Base-by-base conservation (phyloP, 768 basidiomycete genomes). In the Suillus plorans region DNA sequence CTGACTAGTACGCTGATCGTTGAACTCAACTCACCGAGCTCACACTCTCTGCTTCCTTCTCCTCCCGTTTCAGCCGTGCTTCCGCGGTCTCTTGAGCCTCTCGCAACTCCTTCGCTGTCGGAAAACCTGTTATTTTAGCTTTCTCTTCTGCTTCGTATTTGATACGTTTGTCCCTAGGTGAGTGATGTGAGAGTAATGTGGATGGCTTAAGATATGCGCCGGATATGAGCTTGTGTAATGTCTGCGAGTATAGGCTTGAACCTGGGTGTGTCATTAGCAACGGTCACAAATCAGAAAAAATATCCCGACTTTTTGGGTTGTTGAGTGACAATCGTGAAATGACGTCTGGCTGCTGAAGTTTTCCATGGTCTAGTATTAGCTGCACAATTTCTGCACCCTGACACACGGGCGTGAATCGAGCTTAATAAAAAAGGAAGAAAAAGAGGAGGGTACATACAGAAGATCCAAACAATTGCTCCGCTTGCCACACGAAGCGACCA, bases 81-180 rank as follows among this genome's bases (percentile, higher is more conserved):
- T 80, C 80, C 0, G 90, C 93, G 22, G 81, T 74, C 71, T 89
- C 86, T 71, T 88, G 92, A 25, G 89, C 87, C 69, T 91, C 80
- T 18, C 89, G 83, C 9, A 95, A 79, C 69, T 94, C 88, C 73
- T 89, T 94, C 4, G 92, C 86, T 5, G 91, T 90, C 1, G 92
- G 91, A 69, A 94, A 90, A 1, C 91, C 90, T 2, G 79, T 67
- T 1, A 92, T 87, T 76, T 89, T 91, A 5, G 80, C 80, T 73
- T 86, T 91, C 75, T 92, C 91, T 69, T 95, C 92, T 0, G 80
- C 80, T 72, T 93, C 92, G 72, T 94, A 94, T 66, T 87, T 82
- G 56, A 95, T 92, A 25, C 85, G 84, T 69, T 90, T 90, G 73
- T 95, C 94, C 37, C 85, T 81, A 10, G 92, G 92, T 28, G 93